These are phyloP conservation scores for Penicillium janthinellum DNA, from an alignment of 2,329 filamentous ascomycete species.

Conservation along the genomic window DNA sequence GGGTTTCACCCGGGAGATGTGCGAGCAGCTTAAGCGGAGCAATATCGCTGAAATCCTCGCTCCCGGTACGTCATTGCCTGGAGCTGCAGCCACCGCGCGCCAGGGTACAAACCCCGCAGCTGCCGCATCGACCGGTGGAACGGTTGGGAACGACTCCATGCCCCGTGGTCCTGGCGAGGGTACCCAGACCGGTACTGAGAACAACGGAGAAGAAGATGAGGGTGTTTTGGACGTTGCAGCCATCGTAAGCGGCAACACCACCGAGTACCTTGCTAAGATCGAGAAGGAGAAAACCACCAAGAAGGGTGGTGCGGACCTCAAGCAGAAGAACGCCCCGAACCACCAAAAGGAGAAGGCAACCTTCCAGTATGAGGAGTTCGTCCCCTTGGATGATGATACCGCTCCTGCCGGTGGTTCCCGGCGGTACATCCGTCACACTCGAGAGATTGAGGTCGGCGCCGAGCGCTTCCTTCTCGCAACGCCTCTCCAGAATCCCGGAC, in stretches of 20 bases:
- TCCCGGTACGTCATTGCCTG: slow-evolving; percentile 56
- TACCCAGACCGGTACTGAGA: slow-evolving; percentile 57
- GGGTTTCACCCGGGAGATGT: slow-evolving; percentile 63
- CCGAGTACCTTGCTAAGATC: slow-evolving; percentile 62
- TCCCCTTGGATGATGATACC: slow-evolving; percentile 57
- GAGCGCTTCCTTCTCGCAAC: slow-evolving; percentile 64
- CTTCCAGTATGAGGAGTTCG: slow-evolving; percentile 64
- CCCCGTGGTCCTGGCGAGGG: slow-evolving; percentile 58
- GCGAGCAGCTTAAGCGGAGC: slow-evolving; percentile 66
- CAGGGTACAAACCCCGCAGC: slow-evolving; percentile 56
- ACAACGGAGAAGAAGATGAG: slow-evolving; percentile 58
- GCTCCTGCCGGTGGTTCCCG: slow-evolving; percentile 50
- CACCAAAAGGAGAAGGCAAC: slow-evolving; percentile 60
- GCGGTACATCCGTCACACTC: slow-evolving; percentile 54
- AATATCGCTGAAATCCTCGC: slow-evolving; percentile 64
- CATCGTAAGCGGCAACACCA: slow-evolving; percentile 66
- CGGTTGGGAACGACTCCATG: slow-evolving; percentile 43
- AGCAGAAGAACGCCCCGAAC: slow-evolving; percentile 58
- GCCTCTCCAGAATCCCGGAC: slow-evolving; percentile 35
- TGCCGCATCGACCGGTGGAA: slow-evolving; percentile 57
- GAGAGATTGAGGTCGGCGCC: slow-evolving; percentile 63
- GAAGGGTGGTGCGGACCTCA: slow-evolving; percentile 53
- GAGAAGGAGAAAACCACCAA: slow-evolving; percentile 63
- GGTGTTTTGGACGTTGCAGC: slow-evolving; percentile 66
- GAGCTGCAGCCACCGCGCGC: slow-evolving; percentile 45